Evolutionary conservation across 2,329 filamentous ascomycete species (phyloP).

Genomic region (Fusarium pseudograminearum): DNA sequence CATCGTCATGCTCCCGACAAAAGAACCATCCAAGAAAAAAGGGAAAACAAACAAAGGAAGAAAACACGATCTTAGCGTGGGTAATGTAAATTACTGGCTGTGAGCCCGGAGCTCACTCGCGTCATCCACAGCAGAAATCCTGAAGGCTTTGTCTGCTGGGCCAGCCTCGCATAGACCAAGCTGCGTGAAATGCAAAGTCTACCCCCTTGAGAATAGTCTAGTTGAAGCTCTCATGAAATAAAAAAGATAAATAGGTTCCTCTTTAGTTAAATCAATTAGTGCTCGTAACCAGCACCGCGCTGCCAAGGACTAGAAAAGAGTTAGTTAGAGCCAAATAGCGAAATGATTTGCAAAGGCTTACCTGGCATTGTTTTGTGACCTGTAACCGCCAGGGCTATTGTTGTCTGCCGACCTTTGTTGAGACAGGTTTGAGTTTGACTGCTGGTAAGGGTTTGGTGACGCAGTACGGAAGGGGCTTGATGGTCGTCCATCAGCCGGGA

Average conservation of each 20-base stretch:
- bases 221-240: constrained; percentile 38
- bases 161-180: constrained; percentile 24
- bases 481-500: constrained; percentile 54
- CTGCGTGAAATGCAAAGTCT: constrained; percentile 28
- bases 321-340: constrained; percentile 34
- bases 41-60: constrained; percentile 24
- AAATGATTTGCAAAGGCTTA: constrained; percentile 34
- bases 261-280: constrained; percentile 43
- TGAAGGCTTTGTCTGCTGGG: constrained; percentile 5
- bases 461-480: constrained; percentile 53
- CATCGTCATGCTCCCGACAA: constrained; percentile 48
- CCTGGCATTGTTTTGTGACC: constrained; percentile 57
- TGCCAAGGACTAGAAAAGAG: constrained; percentile 57
- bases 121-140: constrained; percentile 19
- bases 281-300: constrained; percentile 60
- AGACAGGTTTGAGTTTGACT: constrained; percentile 48
- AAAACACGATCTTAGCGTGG: constrained; percentile 29
- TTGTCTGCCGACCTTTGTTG: constrained; percentile 52
- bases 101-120: constrained; percentile 14
- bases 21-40: constrained; percentile 36
- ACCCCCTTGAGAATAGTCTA: constrained; percentile 21
- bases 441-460: constrained; percentile 53
- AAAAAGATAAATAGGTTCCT: constrained; percentile 24
- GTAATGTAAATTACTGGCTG: constrained; percentile 19
- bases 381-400: constrained; percentile 51